These are phyloP conservation scores for Spatholobus suberectus DNA, from an alignment of 306 rosid species.

Conservation along the genomic window DNA sequence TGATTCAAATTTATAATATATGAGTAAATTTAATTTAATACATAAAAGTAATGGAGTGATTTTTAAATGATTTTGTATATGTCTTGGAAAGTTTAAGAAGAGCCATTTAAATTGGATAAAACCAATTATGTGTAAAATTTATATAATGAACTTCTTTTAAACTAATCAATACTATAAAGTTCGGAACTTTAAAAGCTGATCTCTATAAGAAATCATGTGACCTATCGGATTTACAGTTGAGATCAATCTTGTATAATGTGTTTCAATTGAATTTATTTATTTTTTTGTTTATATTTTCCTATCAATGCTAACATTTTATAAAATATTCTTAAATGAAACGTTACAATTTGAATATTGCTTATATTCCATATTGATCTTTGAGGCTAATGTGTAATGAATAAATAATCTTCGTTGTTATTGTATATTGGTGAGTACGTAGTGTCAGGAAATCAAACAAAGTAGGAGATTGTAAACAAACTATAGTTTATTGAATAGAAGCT, in stretches of 20 bases:
- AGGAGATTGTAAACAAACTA: background rate
- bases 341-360: background rate
- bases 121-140: background rate
- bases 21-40: too few relatives aligned
- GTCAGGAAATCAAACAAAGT: background rate
- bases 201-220: background rate
- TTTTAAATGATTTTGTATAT: too few relatives aligned
- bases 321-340: background rate
- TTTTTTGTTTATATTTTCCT: background rate
- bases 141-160: background rate
- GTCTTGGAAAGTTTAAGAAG: too few relatives aligned
- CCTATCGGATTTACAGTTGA: background rate
- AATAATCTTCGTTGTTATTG: background rate
- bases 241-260: background rate
- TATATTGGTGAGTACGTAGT: background rate
- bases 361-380: background rate
- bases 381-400: background rate
- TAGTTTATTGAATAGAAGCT: constrained; percentile 35
- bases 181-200: background rate
- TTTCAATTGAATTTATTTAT: too few relatives aligned
- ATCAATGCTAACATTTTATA: background rate
- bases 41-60: too few relatives aligned
- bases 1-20: too few relatives aligned
- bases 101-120: background rate
- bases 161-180: background rate